A percentile compares a stretch with the other conserved stretches of the same genome.
Evolutionary conservation across 2,329 filamentous ascomycete genomes (phyloP).

Genomic region (Chlorencoelia australis): DNA sequence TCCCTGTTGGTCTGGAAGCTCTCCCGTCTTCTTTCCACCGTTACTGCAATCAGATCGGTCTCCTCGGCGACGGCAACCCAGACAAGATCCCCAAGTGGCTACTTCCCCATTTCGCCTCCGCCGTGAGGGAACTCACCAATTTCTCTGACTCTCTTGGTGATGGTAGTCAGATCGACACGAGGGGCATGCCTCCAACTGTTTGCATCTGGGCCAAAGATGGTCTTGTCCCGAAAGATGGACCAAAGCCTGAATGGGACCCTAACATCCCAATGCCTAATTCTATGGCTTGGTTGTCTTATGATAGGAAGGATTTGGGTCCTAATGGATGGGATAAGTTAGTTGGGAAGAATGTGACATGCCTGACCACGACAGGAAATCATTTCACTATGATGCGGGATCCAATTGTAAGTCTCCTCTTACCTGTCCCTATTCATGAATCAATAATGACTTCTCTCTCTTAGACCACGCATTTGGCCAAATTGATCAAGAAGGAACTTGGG

Average conservation of each 20-base stretch:
- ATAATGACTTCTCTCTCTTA: no score
- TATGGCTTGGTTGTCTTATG: slow-evolving; percentile 60
- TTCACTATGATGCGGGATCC: slow-evolving; percentile 20
- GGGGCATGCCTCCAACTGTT: slow-evolving; percentile 47
- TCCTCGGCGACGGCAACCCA: slow-evolving; percentile 45
- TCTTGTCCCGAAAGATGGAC: slow-evolving; percentile 55
- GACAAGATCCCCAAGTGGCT: slow-evolving; percentile 51
- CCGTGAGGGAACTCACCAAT: slow-evolving; percentile 39
- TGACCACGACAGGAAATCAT: slow-evolving; percentile 14
- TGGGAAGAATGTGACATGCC: slow-evolving; percentile 10
- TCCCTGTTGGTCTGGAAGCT: slow-evolving; percentile 55
- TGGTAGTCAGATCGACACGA: slow-evolving; percentile 42
- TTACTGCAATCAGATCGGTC: slow-evolving; percentile 62
- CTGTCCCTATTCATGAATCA: no score
- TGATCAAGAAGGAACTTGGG: no score
- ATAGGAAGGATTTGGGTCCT: slow-evolving; percentile 58
- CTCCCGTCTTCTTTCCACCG: slow-evolving; percentile 40
- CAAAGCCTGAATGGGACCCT: slow-evolving; percentile 49
- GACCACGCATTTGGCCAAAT: no score
- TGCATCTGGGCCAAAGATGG: slow-evolving; percentile 65
- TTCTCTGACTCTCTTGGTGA: slow-evolving; percentile 60
- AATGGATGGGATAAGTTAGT: slow-evolving; percentile 47
- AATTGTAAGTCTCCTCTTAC: slow-evolving; percentile 9
- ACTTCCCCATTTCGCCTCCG: slow-evolving; percentile 58
- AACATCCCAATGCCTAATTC: slow-evolving; percentile 34